Conservation (phyloP, 2,329 filamentous ascomycete species). For the Zalaria obscura region DNA sequence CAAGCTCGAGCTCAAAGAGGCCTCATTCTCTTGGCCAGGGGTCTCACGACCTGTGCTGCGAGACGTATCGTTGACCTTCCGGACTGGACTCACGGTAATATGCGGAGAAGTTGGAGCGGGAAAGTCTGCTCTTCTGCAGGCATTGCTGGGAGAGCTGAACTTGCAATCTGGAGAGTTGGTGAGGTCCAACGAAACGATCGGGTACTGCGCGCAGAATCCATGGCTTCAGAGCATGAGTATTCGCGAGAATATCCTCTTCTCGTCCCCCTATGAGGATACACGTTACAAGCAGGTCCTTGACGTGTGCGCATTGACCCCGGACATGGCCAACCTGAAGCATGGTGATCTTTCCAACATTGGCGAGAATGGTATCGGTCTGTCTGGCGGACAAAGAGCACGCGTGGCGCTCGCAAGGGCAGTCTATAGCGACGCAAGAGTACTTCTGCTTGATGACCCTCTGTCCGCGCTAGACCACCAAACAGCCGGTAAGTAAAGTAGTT, state of each 20-base stretch:
- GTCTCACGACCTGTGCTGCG: constrained; percentile 40
- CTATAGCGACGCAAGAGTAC: constrained; percentile 29
- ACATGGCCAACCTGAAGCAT: constrained; percentile 48
- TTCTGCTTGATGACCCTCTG: constrained; percentile 33
- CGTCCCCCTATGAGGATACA: constrained; percentile 50
- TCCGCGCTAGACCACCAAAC: constrained; percentile 44
- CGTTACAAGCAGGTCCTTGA: constrained; percentile 56
- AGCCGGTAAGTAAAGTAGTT: constrained; percentile 18
- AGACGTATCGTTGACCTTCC: constrained; percentile 40
- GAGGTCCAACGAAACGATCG: constrained; percentile 42
- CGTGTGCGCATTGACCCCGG: constrained; percentile 46
- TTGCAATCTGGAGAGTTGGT: constrained; percentile 34
- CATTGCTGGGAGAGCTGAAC: constrained; percentile 45
- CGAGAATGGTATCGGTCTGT: constrained; percentile 32
- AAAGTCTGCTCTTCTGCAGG: constrained; percentile 47
- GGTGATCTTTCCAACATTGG: constrained; percentile 43
- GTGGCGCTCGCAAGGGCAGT: constrained; percentile 34
- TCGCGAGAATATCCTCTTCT: constrained; percentile 54
- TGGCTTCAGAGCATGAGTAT: constrained; percentile 60
- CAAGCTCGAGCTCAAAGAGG: constrained; percentile 40
- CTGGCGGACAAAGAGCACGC: constrained; percentile 33
- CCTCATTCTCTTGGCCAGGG: constrained; percentile 71
- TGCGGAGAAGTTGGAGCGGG: constrained; percentile 50
- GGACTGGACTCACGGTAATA: constrained; percentile 43
- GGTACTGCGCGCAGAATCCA: constrained; percentile 51